Evolutionary conservation across 495 filamentous ascomycete genomes (phyloP).

Genomic region (Choiromyces venosus): DNA sequence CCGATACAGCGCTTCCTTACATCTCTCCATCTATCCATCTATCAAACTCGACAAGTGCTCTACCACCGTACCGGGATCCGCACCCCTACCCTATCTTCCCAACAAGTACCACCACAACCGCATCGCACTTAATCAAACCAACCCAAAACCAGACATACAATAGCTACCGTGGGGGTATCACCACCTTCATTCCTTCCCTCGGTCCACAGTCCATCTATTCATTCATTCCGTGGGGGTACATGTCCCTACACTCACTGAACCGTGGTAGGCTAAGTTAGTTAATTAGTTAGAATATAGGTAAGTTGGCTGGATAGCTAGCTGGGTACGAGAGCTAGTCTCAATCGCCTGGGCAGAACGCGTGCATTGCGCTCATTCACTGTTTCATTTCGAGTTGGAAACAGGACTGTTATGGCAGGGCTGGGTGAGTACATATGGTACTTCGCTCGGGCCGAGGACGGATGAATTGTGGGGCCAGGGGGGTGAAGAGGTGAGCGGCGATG

Average conservation of each 20-base stretch:
- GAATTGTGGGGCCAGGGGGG: neutral
- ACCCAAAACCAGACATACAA: neutral
- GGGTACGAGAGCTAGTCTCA: no score
- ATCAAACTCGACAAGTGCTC: no score
- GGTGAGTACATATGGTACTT: neutral
- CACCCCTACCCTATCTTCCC: neutral
- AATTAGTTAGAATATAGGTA: no score
- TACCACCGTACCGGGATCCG: neutral
- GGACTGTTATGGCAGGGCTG: neutral
- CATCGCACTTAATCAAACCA: neutral
- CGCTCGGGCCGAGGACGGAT: neutral
- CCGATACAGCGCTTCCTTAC: neutral
- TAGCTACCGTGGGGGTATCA: no score
- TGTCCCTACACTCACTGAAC: no score
- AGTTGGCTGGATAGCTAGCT: neutral
- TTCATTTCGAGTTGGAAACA: neutral
- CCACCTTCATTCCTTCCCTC: neutral
- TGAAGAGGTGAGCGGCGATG: neutral
- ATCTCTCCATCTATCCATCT: neutral
- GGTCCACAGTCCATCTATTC: neutral
- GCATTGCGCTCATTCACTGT: neutral
- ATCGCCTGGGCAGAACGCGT: neutral
- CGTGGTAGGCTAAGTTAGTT: no score
- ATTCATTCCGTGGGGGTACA: neutral
- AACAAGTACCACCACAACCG: neutral